A percentile compares a stretch with the other conserved stretches of the same genome.
Conservation (phyloP, 1,284 basidiomycete genomes). For the Ustilago shanxiensis region DNA sequence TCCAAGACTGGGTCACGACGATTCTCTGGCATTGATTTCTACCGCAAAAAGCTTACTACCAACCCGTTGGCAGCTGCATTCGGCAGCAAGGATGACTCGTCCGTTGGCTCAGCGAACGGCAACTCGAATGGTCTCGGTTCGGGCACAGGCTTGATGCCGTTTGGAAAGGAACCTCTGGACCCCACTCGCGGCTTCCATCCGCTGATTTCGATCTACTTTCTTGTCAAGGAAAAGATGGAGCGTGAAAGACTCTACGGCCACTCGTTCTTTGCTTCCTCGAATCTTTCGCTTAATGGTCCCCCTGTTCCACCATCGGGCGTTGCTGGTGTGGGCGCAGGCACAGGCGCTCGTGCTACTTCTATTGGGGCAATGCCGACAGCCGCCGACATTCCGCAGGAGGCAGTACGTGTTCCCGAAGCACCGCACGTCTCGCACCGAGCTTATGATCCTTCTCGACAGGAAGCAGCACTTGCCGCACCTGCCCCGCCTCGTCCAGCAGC, state of each 20-base stretch:
- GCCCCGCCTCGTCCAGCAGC: conserved; percentile 31
- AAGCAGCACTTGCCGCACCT: conserved; percentile 36
- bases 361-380: conserved; percentile 63
- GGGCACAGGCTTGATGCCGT: conserved; percentile 44
- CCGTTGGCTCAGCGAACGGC: conserved; percentile 25
- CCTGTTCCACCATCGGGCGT: conserved; percentile 31
- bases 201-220: conserved; percentile 93
- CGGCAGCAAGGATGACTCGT: conserved; percentile 50
- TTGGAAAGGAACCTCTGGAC: conserved; percentile 74
- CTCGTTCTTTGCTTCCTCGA: conserved; percentile 92
- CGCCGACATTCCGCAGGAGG: conserved; percentile 68
- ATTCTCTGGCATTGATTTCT: conserved; percentile 96
- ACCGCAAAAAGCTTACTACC: conserved; percentile 80
- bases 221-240: conserved; percentile 94
- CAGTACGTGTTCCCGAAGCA: conserved; percentile 63
- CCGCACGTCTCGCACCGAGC: conserved; percentile 61
- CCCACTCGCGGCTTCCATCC: conserved; percentile 95
- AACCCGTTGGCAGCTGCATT: conserved; percentile 54
- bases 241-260: conserved; percentile 91
- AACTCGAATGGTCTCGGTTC: conserved; percentile 47
- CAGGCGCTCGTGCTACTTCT: conserved; percentile 19
- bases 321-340: conserved; percentile 18
- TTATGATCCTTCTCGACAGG: conserved; percentile 51
- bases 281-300: conserved; percentile 73
- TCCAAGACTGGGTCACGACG: conserved; percentile 70